Percentiles rank a stretch among this genome's conserved stretches.
These are phyloP conservation scores for Coemansia sp. DNA, from an alignment of 192 early-diverging fungal species.

Conservation along the genomic window DNA sequence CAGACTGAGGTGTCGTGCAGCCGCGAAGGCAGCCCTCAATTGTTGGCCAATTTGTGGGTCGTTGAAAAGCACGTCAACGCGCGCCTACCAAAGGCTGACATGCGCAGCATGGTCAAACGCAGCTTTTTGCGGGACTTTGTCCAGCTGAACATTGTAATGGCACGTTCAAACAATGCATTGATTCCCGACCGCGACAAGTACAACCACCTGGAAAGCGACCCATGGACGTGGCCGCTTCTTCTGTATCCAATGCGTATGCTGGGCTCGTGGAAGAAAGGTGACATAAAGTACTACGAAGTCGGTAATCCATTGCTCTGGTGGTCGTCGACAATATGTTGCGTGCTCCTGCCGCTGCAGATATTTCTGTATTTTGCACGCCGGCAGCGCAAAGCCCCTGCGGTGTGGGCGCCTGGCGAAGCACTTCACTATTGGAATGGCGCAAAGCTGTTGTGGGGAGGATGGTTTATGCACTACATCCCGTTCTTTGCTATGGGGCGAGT, in stretches of 20 bases:
- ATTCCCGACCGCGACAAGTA: slow-evolving; percentile 50
- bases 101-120: slow-evolving; percentile 9
- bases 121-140: slow-evolving; percentile 29
- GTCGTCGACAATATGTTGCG: slow-evolving; percentile 52
- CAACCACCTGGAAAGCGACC: slow-evolving; percentile 54
- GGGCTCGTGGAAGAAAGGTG: slow-evolving; percentile 74
- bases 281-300: slow-evolving; percentile 81
- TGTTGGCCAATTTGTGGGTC: slow-evolving; percentile 44
- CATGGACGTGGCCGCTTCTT: slow-evolving; percentile 85
- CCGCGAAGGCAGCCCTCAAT: slow-evolving; percentile 61
- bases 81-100: slow-evolving; percentile 21
- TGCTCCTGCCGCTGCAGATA: slow-evolving; percentile 18
- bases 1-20: slow-evolving; percentile 92
- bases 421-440: slow-evolving; percentile 56
- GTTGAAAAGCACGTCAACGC: slow-evolving; percentile 19
- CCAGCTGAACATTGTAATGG: slow-evolving; percentile 37
- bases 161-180: slow-evolving; percentile 43
- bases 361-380: slow-evolving; percentile 15
- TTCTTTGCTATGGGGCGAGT: slow-evolving; percentile 88
- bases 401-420: slow-evolving; percentile 30
- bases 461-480: slow-evolving; percentile 81
- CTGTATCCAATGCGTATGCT: slow-evolving; percentile 78
- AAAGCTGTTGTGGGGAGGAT: slow-evolving; percentile 81
- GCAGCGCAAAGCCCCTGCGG: slow-evolving; percentile 3
- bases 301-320: slow-evolving; percentile 89